Conservation (phyloP, 192 early-diverging fungal species). For the Radiomyces spectabilis region DNA sequence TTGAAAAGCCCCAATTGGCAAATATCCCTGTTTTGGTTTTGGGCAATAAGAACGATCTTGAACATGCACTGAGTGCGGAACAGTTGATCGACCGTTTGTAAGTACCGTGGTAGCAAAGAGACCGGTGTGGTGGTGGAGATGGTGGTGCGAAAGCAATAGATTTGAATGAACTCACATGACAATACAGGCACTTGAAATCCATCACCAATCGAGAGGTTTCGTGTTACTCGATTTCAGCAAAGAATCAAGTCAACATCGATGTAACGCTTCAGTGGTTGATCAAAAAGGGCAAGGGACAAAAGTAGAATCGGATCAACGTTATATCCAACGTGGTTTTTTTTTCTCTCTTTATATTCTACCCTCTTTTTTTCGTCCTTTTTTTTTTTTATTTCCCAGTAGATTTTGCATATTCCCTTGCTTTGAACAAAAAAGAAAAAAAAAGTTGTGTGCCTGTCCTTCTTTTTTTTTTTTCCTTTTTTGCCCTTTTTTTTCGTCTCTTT, state of each 20-base stretch:
- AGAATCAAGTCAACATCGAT: conserved; percentile 97
- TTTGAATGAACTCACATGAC: neutral
- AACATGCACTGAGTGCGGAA: conserved; percentile 79
- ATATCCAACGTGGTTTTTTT: neutral
- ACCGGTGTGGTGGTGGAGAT: no score
- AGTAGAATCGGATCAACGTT: conserved; percentile 12
- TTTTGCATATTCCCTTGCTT: no score
- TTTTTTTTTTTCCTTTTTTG: no score
- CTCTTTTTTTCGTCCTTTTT: neutral
- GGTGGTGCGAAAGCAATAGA: no score
- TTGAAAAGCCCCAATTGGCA: conserved; percentile 90
- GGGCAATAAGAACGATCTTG: conserved; percentile 97
- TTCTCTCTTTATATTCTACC: neutral
- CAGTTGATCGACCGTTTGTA: conserved; percentile 87
- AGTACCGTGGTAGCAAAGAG: no score
- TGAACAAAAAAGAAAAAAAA: no score
- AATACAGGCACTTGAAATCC: conserved; percentile 66
- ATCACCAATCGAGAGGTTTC: conserved; percentile 93
- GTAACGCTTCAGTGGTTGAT: conserved; percentile 95
- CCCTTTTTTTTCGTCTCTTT: no score
- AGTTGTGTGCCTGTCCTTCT: no score
- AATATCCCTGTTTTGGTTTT: conserved; percentile 96
- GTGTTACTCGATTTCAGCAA: conserved; percentile 97
- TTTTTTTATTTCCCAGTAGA: neutral
- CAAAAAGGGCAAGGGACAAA: conserved; percentile 64